These are phyloP conservation scores for Hibiscus syriacus DNA, from an alignment of 345 rosid genomes.

Conservation along the genomic window DNA sequence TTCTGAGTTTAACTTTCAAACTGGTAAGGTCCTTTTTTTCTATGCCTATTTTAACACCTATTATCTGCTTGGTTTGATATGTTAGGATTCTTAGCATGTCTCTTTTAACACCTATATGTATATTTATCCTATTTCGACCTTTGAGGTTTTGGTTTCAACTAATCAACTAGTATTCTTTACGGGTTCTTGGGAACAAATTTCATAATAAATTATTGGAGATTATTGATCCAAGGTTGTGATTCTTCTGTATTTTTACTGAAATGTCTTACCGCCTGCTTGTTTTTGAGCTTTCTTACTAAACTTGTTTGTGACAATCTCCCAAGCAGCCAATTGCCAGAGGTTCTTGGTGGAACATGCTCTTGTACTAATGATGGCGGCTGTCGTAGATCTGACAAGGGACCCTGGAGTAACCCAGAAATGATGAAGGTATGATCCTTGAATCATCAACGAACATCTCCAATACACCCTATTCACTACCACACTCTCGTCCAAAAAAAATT, in stretches of 20 bases:
- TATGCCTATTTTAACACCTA: not conserved
- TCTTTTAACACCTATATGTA: no score
- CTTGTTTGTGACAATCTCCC: conserved; percentile 11
- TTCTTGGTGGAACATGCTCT: conserved; percentile 85
- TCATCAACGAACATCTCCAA: no score
- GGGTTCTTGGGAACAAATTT: conserved; percentile 83
- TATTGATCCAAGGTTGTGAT: conserved; percentile 66
- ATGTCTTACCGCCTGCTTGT: not conserved
- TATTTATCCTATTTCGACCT: not conserved
- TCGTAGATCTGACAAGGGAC: conserved; percentile 75
- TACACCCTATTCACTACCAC: no score
- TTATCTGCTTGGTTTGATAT: not conserved
- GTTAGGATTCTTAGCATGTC: not conserved
- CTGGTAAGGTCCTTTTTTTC: not conserved
- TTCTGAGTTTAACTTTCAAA: not conserved
- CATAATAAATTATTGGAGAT: conserved; percentile 64
- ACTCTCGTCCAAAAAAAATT: no score
- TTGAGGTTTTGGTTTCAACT: conserved; percentile 12
- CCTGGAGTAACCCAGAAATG: no score
- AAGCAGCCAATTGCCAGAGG: conserved; percentile 87
- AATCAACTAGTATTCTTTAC: conserved; percentile 18
- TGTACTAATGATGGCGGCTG: conserved; percentile 83
- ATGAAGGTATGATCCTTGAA: conserved; percentile 58
- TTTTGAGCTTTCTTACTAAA: conserved; percentile 6
- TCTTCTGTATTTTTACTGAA: conserved; percentile 10